These are phyloP conservation scores for Hypoxylon intermedium DNA, from an alignment of 495 filamentous ascomycete genomes.

Conservation along the genomic window DNA sequence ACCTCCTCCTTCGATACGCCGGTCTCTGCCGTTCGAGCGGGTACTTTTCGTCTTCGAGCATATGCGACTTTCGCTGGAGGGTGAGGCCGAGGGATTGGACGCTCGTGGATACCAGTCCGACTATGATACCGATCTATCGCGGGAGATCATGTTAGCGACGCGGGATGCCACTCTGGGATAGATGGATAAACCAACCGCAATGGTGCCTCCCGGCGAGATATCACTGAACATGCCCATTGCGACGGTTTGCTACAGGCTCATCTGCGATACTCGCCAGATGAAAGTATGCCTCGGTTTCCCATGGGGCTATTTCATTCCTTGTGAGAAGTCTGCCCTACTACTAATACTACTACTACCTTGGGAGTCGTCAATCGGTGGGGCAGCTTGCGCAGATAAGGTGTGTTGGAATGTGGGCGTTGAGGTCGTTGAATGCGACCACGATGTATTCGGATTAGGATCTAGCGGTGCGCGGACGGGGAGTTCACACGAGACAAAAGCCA, in stretches of 20 bases:
- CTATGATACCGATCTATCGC: slow-evolving; percentile 82
- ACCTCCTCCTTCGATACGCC: slow-evolving; percentile 87
- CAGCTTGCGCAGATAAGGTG: slow-evolving; percentile 3
- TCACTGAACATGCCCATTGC: slow-evolving; percentile 79
- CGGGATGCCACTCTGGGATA: neutral
- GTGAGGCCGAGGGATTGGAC: slow-evolving; percentile 95
- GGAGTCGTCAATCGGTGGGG: neutral
- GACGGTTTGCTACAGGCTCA: slow-evolving; percentile 43
- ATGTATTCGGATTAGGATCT: slow-evolving; percentile 12
- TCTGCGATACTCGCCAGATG: slow-evolving; percentile 33
- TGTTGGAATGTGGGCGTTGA: neutral
- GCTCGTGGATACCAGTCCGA: slow-evolving; percentile 90
- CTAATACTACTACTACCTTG: too few species aligned
- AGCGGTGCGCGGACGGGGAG: slow-evolving; percentile 6
- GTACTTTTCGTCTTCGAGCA: slow-evolving; percentile 93
- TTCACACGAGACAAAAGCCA: slow-evolving; percentile 7
- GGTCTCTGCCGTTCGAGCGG: slow-evolving; percentile 80
- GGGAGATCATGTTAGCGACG: slow-evolving; percentile 5
- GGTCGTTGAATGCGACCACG: slow-evolving; percentile 1
- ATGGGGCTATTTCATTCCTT: slow-evolving; percentile 25
- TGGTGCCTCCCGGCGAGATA: slow-evolving; percentile 83
- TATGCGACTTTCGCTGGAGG: slow-evolving; percentile 97
- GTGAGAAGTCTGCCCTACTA: slow-evolving; percentile 3
- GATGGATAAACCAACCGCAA: slow-evolving; percentile 68
- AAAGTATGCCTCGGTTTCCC: slow-evolving; percentile 29